Evolutionary conservation across 345 rosid species (phyloP).

Genomic region (Brassica nigra): DNA sequence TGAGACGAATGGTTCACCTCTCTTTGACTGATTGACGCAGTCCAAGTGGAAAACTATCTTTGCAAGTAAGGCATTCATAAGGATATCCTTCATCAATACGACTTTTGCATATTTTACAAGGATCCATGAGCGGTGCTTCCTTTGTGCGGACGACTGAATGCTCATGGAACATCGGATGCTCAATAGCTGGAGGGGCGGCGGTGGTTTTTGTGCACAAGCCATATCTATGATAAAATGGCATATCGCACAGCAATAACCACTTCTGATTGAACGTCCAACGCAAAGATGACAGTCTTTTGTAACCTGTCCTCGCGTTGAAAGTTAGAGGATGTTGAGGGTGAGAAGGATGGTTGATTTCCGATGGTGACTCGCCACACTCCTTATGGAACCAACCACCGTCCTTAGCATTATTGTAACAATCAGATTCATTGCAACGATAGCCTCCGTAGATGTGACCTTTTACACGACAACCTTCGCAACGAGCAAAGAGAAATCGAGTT

Average conservation of each 20-base stretch:
- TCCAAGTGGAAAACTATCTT: not conserved
- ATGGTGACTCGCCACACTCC: not conserved
- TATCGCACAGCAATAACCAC: not conserved
- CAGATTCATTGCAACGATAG: not conserved
- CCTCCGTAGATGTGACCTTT: not conserved
- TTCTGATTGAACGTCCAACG: not conserved
- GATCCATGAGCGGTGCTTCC: not conserved
- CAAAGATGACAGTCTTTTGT: not conserved
- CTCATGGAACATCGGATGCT: not conserved
- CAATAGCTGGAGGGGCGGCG: not conserved
- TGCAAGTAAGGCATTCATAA: not conserved
- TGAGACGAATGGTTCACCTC: slow-evolving; percentile 2
- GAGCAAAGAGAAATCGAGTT: not conserved
- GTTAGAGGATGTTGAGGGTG: slow-evolving; percentile 4
- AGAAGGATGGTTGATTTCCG: not conserved
- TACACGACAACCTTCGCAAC: not conserved
- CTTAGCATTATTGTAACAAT: not conserved
- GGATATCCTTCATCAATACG: not conserved
- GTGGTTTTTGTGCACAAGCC: not conserved
- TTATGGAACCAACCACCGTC: not conserved
- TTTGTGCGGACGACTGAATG: not conserved
- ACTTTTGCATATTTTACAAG: not conserved
- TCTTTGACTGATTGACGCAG: not conserved
- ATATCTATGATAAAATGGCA: not conserved
- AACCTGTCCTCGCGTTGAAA: not conserved